Percentiles rank a stretch among this genome's conserved stretches.
Evolutionary conservation across 768 basidiomycete genomes (phyloP).

Genomic region (Leccinellum luteum): DNA sequence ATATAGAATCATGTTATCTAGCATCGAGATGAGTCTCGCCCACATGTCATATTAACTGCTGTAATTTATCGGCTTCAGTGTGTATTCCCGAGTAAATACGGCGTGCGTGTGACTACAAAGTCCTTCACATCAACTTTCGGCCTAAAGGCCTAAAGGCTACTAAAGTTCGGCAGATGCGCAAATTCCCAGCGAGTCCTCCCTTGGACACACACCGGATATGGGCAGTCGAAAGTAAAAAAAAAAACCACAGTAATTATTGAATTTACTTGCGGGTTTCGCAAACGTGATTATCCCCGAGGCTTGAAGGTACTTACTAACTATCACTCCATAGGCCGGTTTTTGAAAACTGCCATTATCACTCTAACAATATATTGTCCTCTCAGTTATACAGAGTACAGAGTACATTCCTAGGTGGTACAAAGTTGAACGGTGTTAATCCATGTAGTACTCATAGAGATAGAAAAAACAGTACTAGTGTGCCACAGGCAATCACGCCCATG

Average conservation of each 20-base stretch:
- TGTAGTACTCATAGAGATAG: too few species aligned
- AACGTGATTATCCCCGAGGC: neutral
- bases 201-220: neutral
- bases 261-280: neutral
- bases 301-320: too few species aligned
- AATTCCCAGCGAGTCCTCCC: neutral
- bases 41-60: neutral
- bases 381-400: too few species aligned
- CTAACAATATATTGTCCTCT: too few species aligned
- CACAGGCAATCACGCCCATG: too few species aligned
- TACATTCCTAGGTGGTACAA: too few species aligned
- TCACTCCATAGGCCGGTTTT: too few species aligned
- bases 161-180: neutral
- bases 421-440: too few species aligned
- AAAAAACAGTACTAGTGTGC: too few species aligned
- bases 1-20: neutral
- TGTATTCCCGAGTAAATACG: neutral
- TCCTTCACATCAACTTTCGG: neutral
- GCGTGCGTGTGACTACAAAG: neutral
- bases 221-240: too few species aligned
- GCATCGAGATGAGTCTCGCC: neutral
- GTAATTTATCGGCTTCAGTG: neutral
- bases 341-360: too few species aligned
- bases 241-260: too few species aligned
- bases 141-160: neutral